Conservation (phyloP, 1,284 basidiomycete species). For the Puccinia hordei region DNA sequence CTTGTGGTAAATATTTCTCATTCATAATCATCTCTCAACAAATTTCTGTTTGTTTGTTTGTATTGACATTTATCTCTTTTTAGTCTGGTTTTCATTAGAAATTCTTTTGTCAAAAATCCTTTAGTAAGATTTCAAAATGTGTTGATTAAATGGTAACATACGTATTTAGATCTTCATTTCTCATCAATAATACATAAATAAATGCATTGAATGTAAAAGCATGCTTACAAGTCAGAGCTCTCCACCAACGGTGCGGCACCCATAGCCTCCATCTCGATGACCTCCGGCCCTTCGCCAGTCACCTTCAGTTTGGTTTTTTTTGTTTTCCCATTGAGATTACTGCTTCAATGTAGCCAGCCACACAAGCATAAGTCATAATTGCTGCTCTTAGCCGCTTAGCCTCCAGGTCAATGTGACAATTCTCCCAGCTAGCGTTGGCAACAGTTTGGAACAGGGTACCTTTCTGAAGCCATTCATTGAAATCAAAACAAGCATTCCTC, state of each 20-base stretch:
- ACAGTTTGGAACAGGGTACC: not conserved
- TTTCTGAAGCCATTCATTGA: not conserved
- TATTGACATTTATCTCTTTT: no score
- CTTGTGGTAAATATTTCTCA: no score
- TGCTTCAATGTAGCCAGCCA: constrained; percentile 9
- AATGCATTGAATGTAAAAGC: no score
- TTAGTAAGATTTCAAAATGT: not conserved
- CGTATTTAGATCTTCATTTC: not conserved
- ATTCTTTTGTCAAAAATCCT: no score
- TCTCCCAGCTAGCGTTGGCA: not conserved
- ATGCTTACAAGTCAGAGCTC: not conserved
- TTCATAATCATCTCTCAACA: no score
- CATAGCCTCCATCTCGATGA: constrained; percentile 3
- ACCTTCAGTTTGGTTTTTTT: not conserved
- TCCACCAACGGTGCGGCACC: not conserved
- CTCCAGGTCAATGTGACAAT: not conserved
- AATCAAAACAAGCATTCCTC: not conserved
- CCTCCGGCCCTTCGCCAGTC: not conserved
- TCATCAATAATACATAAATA: not conserved
- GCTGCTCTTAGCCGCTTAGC: not conserved
- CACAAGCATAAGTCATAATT: not conserved
- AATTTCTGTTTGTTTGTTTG: no score
- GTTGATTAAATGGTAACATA: not conserved
- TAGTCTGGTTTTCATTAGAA: no score
- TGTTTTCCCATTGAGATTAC: not conserved